These are phyloP conservation scores for Purshia tridentata DNA, from an alignment of 306 rosid species.

Conservation along the genomic window DNA sequence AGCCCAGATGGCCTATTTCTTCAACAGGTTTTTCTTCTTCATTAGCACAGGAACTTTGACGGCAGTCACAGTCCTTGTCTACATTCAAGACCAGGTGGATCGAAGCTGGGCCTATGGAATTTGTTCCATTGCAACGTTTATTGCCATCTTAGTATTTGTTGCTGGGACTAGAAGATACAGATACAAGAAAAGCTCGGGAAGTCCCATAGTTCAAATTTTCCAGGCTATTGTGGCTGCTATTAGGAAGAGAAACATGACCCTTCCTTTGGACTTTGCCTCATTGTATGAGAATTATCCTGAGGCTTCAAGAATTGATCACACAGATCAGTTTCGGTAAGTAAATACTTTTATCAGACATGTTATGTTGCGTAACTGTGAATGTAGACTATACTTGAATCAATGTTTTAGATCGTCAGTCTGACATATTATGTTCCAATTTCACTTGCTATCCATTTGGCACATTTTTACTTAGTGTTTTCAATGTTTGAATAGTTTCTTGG, in stretches of 20 bases:
- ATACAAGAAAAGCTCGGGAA: constrained; percentile 70
- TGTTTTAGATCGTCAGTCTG: no score
- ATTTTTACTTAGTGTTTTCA: not conserved
- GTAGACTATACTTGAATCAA: no score
- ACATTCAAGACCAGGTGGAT: constrained; percentile 80
- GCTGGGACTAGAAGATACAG: constrained; percentile 65
- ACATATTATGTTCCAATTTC: not conserved
- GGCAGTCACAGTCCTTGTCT: constrained; percentile 91
- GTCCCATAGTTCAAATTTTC: constrained; percentile 78
- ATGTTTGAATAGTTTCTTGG: constrained; percentile 51
- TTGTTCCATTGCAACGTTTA: constrained; percentile 62
- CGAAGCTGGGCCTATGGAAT: constrained; percentile 83
- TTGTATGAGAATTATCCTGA: constrained; percentile 71
- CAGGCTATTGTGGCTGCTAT: constrained; percentile 69
- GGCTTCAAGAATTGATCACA: constrained; percentile 56
- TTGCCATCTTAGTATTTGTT: constrained; percentile 53
- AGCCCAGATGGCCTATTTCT: constrained; percentile 79
- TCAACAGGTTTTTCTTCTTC: constrained; percentile 77
- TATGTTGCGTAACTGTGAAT: no score
- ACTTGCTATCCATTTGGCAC: not conserved
- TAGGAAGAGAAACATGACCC: constrained; percentile 62
- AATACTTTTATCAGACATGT: not conserved
- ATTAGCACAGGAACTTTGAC: constrained; percentile 72
- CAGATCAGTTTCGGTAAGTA: constrained; percentile 62
- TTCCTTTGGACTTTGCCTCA: constrained; percentile 37